Evolutionary conservation across 2,329 filamentous ascomycete species (phyloP), one percentile per base, ranked within the genome.

Genomic region (Calonectria pseudoreteaudii): DNA sequence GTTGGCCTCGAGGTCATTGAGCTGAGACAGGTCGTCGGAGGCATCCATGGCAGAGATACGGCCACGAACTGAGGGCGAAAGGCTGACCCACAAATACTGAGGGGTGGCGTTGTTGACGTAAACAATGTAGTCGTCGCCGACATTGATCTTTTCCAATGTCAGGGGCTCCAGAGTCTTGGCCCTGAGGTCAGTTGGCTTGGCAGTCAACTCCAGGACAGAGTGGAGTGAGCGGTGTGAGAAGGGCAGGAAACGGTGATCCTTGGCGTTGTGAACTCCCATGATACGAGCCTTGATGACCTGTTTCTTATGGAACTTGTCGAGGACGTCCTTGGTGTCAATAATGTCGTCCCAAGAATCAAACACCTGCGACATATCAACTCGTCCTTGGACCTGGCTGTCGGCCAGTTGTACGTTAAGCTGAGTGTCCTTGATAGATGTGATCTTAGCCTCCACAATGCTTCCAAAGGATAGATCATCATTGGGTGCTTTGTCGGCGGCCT

Each of bases 281-380:
- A 98, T 90, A 81, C 93, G 94, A 49, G 96, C 95, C 18, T 90
- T 87, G 36, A 98, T 85, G 58, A 92, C 86, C 72, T 96, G 91
- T 78, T 94, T 94, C 66, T 89, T 87, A 75, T 91, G 90, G 85
- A 98, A 97, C 75, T 90, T 90, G 70, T 81, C 79, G n/a, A 98
- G 87, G 1, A 97, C 96, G 34, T 92, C 88, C 84, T 96, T 98
- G 72, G 93, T 91, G 81, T 98, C 92, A 70, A 91, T 89, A 80
- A 99, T 97, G 53, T 96, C 93, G 60, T 97, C 94, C 93, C 94
- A 98, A 14, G 88, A 89, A 83, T 98, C 94, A 82, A 98, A 99
- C 16, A 96, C 86, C 83, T 98, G 95, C 1, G 97, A 97, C 8
- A 97, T 91, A 81, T 98, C 96, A 73, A 99, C 93, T 23, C 97